These are phyloP conservation scores for Suillus variegatus DNA, from an alignment of 768 basidiomycete genomes.

Conservation along the genomic window DNA sequence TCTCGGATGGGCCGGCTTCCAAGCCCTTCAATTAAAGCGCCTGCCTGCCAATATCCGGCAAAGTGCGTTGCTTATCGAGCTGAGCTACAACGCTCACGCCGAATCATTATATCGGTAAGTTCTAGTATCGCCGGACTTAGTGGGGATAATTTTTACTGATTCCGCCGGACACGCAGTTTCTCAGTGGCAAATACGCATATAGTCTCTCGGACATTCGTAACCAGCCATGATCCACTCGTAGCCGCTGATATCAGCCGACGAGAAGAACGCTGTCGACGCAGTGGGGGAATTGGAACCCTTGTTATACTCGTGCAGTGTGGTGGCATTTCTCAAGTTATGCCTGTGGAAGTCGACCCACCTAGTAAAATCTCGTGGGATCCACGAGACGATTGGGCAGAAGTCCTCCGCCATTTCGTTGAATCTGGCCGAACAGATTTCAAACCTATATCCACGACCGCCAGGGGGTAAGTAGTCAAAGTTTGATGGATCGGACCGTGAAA, in stretches of 20 bases:
- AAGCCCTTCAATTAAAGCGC: slow-evolving; percentile 81
- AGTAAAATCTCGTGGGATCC: slow-evolving; percentile 75
- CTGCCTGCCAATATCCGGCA: slow-evolving; percentile 78
- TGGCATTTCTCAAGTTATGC: slow-evolving; percentile 79
- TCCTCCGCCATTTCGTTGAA: slow-evolving; percentile 71
- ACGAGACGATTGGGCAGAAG: slow-evolving; percentile 71
- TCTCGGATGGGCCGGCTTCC: slow-evolving; percentile 82
- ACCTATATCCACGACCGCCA: slow-evolving; percentile 75
- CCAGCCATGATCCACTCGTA: slow-evolving; percentile 66
- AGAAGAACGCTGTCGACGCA: slow-evolving; percentile 75
- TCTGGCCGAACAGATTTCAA: slow-evolving; percentile 75
- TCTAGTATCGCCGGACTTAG: slow-evolving; percentile 12
- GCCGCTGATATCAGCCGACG: slow-evolving; percentile 75
- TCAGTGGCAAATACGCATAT: slow-evolving; percentile 66
- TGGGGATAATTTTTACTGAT: neutral
- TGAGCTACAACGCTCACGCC: slow-evolving; percentile 53
- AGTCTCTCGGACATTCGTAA: slow-evolving; percentile 70
- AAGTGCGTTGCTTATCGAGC: slow-evolving; percentile 72
- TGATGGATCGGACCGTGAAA: slow-evolving; percentile 6
- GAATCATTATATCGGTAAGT: slow-evolving; percentile 69
- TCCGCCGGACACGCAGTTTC: slow-evolving; percentile 50
- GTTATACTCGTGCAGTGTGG: slow-evolving; percentile 79
- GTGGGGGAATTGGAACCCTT: slow-evolving; percentile 74
- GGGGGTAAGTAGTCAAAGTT: slow-evolving; percentile 55
- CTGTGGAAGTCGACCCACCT: slow-evolving; percentile 82